Percentiles rank a stretch among this genome's conserved stretches.
These are phyloP conservation scores for Castanospermum australe DNA, from an alignment of 306 rosid genomes.

Conservation along the genomic window DNA sequence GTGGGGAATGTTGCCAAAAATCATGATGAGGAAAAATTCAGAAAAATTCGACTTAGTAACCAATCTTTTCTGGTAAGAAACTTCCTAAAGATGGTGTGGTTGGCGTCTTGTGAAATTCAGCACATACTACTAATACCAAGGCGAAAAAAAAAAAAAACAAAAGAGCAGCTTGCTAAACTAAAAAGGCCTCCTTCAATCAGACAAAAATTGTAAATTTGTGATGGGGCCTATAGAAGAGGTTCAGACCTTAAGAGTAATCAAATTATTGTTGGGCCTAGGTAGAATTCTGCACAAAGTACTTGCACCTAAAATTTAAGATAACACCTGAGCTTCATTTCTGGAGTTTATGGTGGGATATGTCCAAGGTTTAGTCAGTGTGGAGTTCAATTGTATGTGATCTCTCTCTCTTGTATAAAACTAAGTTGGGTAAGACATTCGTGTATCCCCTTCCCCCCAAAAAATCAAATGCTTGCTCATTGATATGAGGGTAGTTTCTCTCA, in stretches of 20 bases:
- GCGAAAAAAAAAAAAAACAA: neutral
- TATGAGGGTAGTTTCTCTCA: no score
- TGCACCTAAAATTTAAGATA: neutral
- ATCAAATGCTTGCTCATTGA: neutral
- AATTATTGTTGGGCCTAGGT: neutral
- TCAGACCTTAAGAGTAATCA: neutral
- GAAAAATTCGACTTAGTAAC: slow-evolving; percentile 78
- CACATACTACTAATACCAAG: neutral
- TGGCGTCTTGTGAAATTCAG: neutral
- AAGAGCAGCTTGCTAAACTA: neutral
- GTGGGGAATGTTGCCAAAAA: slow-evolving; percentile 78
- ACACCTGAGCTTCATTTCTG: neutral
- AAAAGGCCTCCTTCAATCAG: neutral
- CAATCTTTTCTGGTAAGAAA: slow-evolving; percentile 68
- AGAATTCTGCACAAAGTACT: slow-evolving; percentile 2
- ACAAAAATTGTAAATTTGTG: neutral
- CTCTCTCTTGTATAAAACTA: neutral
- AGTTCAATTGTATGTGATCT: neutral
- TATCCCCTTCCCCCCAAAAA: neutral
- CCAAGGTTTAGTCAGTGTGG: neutral
- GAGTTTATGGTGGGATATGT: neutral
- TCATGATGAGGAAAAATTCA: slow-evolving; percentile 79
- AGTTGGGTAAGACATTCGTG: neutral
- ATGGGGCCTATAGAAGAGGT: neutral
- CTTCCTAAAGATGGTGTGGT: neutral